Conservation (phyloP, 495 filamentous ascomycete genomes). For the Trichocladium uniseriatum region DNA sequence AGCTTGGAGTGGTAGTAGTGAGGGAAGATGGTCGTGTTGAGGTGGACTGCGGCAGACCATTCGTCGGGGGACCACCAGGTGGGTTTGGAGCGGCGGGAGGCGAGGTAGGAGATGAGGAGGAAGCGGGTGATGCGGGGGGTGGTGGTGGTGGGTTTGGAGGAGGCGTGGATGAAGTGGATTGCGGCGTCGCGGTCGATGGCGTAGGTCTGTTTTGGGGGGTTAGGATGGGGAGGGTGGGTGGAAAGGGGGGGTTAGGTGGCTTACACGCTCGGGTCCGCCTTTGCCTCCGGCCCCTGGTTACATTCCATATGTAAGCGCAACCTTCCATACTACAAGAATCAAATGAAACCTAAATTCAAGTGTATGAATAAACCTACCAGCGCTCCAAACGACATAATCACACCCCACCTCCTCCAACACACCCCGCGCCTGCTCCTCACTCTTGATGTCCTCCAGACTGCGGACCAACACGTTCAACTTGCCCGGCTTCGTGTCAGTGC, state of each 20-base stretch:
- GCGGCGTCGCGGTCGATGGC: constrained; percentile 60
- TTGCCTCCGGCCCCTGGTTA: constrained; percentile 62
- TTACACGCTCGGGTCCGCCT: constrained; percentile 50
- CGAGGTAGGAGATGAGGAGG: constrained; percentile 61
- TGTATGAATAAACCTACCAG: constrained; percentile 52
- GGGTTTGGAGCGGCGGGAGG: constrained; percentile 48
- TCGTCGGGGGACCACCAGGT: constrained; percentile 58
- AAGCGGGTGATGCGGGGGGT: constrained; percentile 57
- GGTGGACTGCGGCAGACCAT: constrained; percentile 42
- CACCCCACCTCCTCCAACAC: constrained; percentile 50
- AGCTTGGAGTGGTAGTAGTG: constrained; percentile 67
- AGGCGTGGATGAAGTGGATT: constrained; percentile 58
- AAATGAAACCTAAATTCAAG: too few relatives aligned
- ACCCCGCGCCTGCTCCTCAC: constrained; percentile 48
- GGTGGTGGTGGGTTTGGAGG: too few relatives aligned
- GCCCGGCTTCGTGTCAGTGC: constrained; percentile 30
- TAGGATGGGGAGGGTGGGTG: constrained; percentile 9
- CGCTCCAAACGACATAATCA: constrained; percentile 72
- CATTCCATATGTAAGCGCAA: too few relatives aligned
- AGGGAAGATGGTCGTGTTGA: constrained; percentile 47
- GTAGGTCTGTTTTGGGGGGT: constrained; percentile 22
- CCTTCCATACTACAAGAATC: too few relatives aligned
- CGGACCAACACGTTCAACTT: constrained; percentile 49
- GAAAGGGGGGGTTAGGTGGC: constrained; percentile 9
- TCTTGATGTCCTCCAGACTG: constrained; percentile 62